Percentiles rank a stretch among this genome's conserved stretches.
Conservation (phyloP, 495 filamentous ascomycete genomes). For the Cercophora sp. region DNA sequence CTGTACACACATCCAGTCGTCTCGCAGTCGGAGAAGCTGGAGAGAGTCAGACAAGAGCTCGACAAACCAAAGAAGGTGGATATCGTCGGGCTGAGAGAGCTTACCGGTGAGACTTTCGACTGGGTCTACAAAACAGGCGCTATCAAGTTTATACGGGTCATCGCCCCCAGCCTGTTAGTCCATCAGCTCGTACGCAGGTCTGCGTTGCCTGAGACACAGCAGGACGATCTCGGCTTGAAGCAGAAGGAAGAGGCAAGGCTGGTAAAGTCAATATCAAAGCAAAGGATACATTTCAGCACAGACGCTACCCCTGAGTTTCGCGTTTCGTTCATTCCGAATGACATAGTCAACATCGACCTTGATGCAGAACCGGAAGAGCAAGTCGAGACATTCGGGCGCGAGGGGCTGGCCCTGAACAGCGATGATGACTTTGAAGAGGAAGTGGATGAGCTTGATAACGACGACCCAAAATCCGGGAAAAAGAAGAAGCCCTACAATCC, state of each 20-base stretch:
- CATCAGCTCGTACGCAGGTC: constrained; percentile 53
- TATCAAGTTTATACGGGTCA: constrained; percentile 73
- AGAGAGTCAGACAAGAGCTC: constrained; percentile 50
- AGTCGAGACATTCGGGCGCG: constrained; percentile 39
- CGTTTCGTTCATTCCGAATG: constrained; percentile 68
- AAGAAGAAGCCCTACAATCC: constrained; percentile 58
- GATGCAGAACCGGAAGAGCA: constrained; percentile 61
- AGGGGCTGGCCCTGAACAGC: constrained; percentile 48
- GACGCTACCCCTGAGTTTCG: constrained; percentile 75
- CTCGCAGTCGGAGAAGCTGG: constrained; percentile 58
- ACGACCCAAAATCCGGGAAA: constrained; percentile 27
- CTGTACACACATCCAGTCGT: constrained; percentile 86
- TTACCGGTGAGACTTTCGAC: constrained; percentile 75
- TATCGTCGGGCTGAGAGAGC: constrained; percentile 61
- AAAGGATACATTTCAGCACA: constrained; percentile 64
- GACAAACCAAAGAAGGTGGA: constrained; percentile 66
- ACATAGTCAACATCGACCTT: constrained; percentile 74
- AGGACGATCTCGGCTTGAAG: constrained; percentile 39
- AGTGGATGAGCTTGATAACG: constrained; percentile 37
- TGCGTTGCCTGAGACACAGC: constrained; percentile 13
- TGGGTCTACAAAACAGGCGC: constrained; percentile 78
- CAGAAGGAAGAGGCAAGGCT: constrained; percentile 46
- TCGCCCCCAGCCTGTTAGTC: constrained; percentile 74
- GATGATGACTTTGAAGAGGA: constrained; percentile 54
- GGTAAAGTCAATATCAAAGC: constrained; percentile 59